A percentile compares a stretch with the other conserved stretches of the same genome.
phyloP scores from a whole-genome alignment of 176 grass and related monocot genomes.

The Aegilops umbellulata region DNA sequence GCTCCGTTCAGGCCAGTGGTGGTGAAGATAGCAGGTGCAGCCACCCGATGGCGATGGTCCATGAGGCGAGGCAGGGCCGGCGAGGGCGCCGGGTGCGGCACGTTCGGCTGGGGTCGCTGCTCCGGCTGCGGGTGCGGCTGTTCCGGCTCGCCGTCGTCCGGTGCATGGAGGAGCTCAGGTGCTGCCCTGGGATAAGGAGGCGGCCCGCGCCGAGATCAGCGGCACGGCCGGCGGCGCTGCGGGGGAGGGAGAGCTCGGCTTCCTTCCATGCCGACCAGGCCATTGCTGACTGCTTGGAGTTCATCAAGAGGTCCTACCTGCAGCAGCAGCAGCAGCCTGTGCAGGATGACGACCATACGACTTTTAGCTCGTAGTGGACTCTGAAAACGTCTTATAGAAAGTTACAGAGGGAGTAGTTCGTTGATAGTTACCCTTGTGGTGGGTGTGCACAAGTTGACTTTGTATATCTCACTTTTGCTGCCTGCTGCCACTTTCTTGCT shows the following conservation, averaged over 20 bases:
- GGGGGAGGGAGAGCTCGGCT: conserved; percentile 31
- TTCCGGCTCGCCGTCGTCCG: conserved; percentile 30
- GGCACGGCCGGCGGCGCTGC: neutral
- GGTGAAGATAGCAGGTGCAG: neutral
- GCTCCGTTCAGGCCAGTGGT: neutral
- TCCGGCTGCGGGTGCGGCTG: conserved; percentile 50
- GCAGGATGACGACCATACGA: conserved; percentile 21
- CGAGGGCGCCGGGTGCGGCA: conserved; percentile 37
- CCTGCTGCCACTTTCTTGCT: neutral
- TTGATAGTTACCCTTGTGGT: neutral
- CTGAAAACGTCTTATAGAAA: too few species aligned
- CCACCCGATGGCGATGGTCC: conserved; percentile 10
- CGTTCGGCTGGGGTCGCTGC: conserved; percentile 37
- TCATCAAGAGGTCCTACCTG: conserved; percentile 62
- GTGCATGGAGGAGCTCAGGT: conserved; percentile 59
- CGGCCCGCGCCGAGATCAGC: neutral
- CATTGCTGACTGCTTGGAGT: conserved; percentile 74
- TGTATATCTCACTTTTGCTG: conserved; percentile 20
- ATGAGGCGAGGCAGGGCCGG: conserved; percentile 21
- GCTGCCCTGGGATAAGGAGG: conserved; percentile 32
- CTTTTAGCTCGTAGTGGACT: neutral
- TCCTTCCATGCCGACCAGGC: conserved; percentile 47
- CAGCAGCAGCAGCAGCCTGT: conserved; percentile 3
- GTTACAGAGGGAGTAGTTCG: too few species aligned
- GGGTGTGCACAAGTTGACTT: neutral